Conservation (phyloP, 176 grass and related monocot species). For the Lolium perenne region DNA sequence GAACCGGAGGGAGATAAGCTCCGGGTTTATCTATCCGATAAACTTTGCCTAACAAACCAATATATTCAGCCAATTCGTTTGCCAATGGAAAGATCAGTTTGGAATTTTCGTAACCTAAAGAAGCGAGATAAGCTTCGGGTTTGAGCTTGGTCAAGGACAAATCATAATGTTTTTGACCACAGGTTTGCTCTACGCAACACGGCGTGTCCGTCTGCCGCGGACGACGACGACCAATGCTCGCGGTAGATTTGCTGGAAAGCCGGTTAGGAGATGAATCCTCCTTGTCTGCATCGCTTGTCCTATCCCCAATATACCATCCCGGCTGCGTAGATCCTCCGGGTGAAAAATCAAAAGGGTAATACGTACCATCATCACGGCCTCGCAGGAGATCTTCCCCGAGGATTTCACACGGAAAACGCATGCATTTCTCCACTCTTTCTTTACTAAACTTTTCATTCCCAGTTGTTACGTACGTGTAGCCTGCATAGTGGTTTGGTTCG, state of each 20-base stretch:
- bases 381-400: neutral
- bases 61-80: too few species aligned
- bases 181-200: too few species aligned
- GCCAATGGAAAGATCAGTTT: too few species aligned
- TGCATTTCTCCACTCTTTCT: neutral
- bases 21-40: too few species aligned
- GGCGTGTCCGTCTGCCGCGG: too few species aligned
- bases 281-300: neutral
- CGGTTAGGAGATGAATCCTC: neutral
- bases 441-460: neutral
- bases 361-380: neutral
- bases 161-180: too few species aligned
- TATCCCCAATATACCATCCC: neutral
- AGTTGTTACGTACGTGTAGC: neutral
- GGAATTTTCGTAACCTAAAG: too few species aligned
- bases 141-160: too few species aligned
- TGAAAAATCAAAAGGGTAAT: neutral
- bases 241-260: constrained; percentile 32
- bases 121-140: too few species aligned
- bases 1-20: too few species aligned
- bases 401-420: neutral
- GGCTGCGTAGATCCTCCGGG: neutral
- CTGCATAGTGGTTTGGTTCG: constrained; percentile 36
- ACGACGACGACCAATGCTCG: neutral
- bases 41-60: too few species aligned